Evolutionary conservation across 768 basidiomycete genomes (phyloP), one percentile per base, ranked within the genome.

Genomic region (Candolleomyces eurysporus): DNA sequence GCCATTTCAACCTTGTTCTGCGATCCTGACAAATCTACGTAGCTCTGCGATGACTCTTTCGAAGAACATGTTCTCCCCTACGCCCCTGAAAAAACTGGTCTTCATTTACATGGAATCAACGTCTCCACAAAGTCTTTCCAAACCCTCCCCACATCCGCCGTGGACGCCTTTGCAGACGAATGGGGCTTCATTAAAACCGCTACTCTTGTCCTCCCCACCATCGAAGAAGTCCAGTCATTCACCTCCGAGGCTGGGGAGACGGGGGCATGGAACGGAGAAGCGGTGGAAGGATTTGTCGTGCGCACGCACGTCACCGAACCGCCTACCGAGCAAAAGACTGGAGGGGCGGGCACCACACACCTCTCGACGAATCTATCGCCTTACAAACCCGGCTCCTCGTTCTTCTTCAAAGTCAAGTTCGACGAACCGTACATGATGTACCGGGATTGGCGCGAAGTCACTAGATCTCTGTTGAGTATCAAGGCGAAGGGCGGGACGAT

Each of bases 321-420:
- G 5, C 82, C 79, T 31, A 70, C 70, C 2, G 61, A 69, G 0
- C 48, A 68, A 67, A 73, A 70, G 16, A 32, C 21, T 6, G 32
- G 26, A 11, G n/a, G 30, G 10, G 76, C 73, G 22, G 68, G 65
- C 14, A 62, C 69, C 16, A 81, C 43, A 49, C 14, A 5, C 11
- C 3, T 19, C 30, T 13, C 13, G 10, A 19, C 21, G 30, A 32
- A 16, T 14, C 22, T 16, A 30, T 84, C 1, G 26, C 95, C 94
- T 0, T 97, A 98, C 69, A 71, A 80, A 0, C 74, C 87, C 0
- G 92, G 90, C 31, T 86, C 90, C 2, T 89, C 93, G 0, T 96
- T 98, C 81, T 98, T 99, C 83, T 98, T 97, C 87, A 99, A 99
- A 71, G 83, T 98, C 77, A 99, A 99, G 72, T 98, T 98, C 73